Base-by-base conservation (phyloP, 163 green algal genomes). In the Chlorella variabilis region DNA sequence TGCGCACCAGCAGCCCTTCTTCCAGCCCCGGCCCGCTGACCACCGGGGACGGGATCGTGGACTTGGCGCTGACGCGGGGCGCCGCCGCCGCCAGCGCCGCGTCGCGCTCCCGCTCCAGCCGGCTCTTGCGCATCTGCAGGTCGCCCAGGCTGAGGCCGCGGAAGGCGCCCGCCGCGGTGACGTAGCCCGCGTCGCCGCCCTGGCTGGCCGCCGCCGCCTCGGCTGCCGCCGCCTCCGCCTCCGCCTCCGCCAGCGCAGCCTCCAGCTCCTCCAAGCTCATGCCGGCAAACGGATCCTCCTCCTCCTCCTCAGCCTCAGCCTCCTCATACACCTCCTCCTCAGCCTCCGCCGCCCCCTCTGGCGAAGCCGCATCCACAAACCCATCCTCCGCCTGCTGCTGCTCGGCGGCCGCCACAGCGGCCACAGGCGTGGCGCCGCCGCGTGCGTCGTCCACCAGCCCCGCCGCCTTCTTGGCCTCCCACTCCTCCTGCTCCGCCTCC, bases 131-230 rank as follows among this genome's bases (percentile, higher is more conserved):
- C 67, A 56, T 51, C 29, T 31, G 77, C 65, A 70, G 49, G 48
- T 81, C 80, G 18, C 2, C 42, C 1, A 85, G 45, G 15, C 21
- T 38, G 3, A 71, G 17, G 63, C 66, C 56, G 27, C 63, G 69
- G 79, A 85, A 85, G 58, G 63, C 63, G 3, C 34, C 80, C 0
- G 73, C 54, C 5, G 73, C 59, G 13, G 81, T 79, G 18, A 86
- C 58, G 41, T 81, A 85, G n/a, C 29, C 58, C 7, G 13, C 75
- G 1, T 54, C 49, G n/a, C 38, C 71, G 33, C 21, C 54, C 4
- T 27, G 54, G 9, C 15, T 63, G 9, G 62, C 73, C 3, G 73
- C 73, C n/a, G 56, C 73, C 29, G 56, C 73, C 3, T 21, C 27
- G 13, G 73, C 73, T 0, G 56, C 38, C 18, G 73, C 56, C 3